phyloP scores from a whole-genome alignment of 1,139 yeast species.

The Hyphopichia buzzinii region DNA sequence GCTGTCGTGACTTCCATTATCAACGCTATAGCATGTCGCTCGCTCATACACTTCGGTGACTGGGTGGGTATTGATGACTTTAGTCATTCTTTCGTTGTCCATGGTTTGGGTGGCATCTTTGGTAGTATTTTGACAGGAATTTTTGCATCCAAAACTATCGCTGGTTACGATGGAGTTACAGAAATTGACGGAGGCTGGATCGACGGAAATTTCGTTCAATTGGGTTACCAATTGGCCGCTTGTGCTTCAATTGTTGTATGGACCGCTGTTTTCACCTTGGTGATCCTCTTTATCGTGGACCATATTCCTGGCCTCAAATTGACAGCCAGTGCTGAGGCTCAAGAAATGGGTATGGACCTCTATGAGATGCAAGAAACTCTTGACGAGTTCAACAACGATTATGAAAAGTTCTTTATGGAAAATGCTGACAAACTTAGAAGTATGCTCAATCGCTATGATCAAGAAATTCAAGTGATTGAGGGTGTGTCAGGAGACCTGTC shows the following conservation, averaged over 20 bases:
- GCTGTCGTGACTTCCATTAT: constrained; percentile 43
- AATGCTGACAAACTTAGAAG: constrained; percentile 17
- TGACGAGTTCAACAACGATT: constrained; percentile 27
- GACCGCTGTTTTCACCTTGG: constrained; percentile 39
- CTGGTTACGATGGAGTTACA: constrained; percentile 46
- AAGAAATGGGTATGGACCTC: constrained; percentile 49
- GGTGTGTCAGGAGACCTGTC: constrained; percentile 9
- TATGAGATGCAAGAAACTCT: constrained; percentile 29
- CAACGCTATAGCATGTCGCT: constrained; percentile 41
- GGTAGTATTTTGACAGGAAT: constrained; percentile 45
- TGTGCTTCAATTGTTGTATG: constrained; percentile 36
- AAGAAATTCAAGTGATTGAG: constrained; percentile 5
- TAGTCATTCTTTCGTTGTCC: constrained; percentile 45
- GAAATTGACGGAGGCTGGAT: constrained; percentile 52
- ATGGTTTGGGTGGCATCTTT: constrained; percentile 48
- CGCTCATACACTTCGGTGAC: constrained; percentile 31
- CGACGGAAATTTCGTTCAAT: constrained; percentile 46
- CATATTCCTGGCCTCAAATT: constrained; percentile 45
- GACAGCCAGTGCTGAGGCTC: constrained; percentile 41
- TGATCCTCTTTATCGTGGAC: constrained; percentile 41
- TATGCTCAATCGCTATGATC: constrained; percentile 4
- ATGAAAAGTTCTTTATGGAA: constrained; percentile 17
- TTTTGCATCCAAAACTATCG: constrained; percentile 46
- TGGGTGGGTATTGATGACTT: constrained; percentile 50
- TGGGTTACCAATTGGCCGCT: constrained; percentile 52